Conservation (phyloP, 345 rosid genomes). For the Mangifera indica region DNA sequence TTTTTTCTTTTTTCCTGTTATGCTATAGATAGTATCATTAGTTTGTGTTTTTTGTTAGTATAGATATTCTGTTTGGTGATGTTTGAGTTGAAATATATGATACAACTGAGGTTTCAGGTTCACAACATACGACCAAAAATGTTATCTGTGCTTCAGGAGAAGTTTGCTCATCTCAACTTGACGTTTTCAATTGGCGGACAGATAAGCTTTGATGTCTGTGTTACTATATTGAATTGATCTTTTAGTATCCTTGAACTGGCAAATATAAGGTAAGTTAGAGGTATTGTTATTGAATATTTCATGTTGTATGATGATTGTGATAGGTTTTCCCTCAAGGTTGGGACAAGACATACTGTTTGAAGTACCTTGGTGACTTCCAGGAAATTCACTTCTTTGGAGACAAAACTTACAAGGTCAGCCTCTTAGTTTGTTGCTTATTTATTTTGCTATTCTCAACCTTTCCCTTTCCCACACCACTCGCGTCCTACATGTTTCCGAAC, state of each 20-base stretch:
- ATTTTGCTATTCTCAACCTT: background rate
- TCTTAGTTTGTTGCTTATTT: background rate
- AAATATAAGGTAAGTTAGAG: background rate
- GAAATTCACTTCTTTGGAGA: conserved; percentile 99
- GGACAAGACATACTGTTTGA: conserved; percentile 99
- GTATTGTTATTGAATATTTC: background rate
- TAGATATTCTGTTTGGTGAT: conserved; percentile 16
- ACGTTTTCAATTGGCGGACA: conserved; percentile 98
- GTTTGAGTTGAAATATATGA: conserved; percentile 11
- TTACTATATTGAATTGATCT: conserved; percentile 14
- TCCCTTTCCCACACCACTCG: background rate
- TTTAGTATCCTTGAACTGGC: conserved; percentile 16
- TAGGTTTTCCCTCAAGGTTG: conserved; percentile 97
- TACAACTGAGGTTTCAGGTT: conserved; percentile 52
- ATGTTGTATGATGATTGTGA: conserved; percentile 17
- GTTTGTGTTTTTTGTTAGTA: background rate
- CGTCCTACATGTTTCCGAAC: background rate
- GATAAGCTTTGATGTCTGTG: conserved; percentile 91
- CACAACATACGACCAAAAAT: conserved; percentile 79
- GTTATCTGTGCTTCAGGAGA: conserved; percentile 81
- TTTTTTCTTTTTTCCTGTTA: conserved; percentile 3
- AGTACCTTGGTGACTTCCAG: conserved; percentile 65
- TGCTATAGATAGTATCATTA: background rate
- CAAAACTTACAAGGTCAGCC: conserved; percentile 85
- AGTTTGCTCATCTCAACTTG: conserved; percentile 84